Evolutionary conservation across 805 yeast genomes (phyloP), one percentile per base, ranked within the genome.

Genomic region (Saturnispora serradocipensis): DNA sequence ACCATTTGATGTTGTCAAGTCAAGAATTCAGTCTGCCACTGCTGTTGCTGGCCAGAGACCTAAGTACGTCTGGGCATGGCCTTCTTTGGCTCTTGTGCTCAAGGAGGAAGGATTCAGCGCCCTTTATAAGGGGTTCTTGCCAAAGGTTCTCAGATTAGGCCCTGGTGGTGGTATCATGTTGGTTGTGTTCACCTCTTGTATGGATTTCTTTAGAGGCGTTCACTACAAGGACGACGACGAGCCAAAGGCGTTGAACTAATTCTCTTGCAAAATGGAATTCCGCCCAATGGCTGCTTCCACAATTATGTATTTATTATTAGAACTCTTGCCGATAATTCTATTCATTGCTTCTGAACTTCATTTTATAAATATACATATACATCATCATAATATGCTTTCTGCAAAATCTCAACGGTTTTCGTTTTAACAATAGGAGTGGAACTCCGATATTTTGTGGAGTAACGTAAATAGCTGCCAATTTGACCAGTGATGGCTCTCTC

Each of bases 161-260:
- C 99, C 99, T 55, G 99, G 99, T 65, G 99, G 99, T 68, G 99
- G 99, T 75, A 89, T 93, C 59, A 74, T 93, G 64, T 77, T 93
- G 67, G 98, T 93, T 46, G 99, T 93, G n/a, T 93, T 89, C 77
- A 88, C 97, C 43, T 76, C 88, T 24, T 82, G 90, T 57, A 89
- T 90, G 95, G 97, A 90, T 67, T 88, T 88, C 74, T 93, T 93
- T 77, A 80, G 90, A 73, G 71, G 71, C n/a, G 42, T 69, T 46
- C 76, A 76, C 46, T 70, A 69, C 54, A 60, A 61, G 44, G 63
- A 67, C 43, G 53, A 51, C 22, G 44, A 40, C 22, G 42, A 38
- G 13, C 43, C 42, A 34, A 43, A 49, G 45, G 16, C 47, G 11
- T 15, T 43, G 13, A 25, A 43, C 43, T 40, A 40, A 22, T 22